phyloP scores from a whole-genome alignment of 2,329 filamentous ascomycete genomes.

The Emmonsia crescens region DNA sequence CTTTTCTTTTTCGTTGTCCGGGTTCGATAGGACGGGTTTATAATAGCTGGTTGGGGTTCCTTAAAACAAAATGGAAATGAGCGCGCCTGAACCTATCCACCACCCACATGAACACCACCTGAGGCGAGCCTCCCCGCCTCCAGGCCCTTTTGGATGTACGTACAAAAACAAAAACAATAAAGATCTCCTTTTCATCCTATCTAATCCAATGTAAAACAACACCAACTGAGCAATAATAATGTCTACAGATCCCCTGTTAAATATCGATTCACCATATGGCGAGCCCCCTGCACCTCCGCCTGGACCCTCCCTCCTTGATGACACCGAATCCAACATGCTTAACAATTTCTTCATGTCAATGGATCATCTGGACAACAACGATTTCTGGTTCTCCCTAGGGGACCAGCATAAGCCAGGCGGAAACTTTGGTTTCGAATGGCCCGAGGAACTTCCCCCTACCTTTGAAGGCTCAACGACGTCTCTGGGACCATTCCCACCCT shows the following conservation, averaged over 20 bases:
- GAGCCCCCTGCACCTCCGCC: constrained; percentile 52
- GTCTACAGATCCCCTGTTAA: constrained; percentile 24
- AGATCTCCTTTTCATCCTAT: not conserved
- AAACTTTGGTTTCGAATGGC: constrained; percentile 24
- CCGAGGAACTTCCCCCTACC: constrained; percentile 47
- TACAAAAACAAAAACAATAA: not conserved
- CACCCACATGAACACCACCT: constrained; percentile 29
- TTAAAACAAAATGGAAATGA: constrained; percentile 24
- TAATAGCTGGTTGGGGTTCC: not conserved
- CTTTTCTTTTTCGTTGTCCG: not conserved
- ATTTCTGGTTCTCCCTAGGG: constrained; percentile 25
- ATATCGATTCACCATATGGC: constrained; percentile 29
- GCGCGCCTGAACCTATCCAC: constrained; percentile 20
- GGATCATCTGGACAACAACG: constrained; percentile 28
- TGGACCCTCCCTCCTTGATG: constrained; percentile 55
- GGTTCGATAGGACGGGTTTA: not conserved
- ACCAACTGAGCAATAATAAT: not conserved
- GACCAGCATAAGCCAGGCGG: constrained; percentile 10
- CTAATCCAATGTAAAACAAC: not conserved
- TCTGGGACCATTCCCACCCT: constrained; percentile 40
- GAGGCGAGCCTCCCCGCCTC: constrained; percentile 40
- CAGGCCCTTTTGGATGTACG: constrained; percentile 59
- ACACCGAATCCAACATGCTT: constrained; percentile 46
- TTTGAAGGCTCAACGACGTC: constrained; percentile 58
- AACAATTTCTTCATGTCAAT: constrained; percentile 37